Evolutionary conservation across 306 rosid species (phyloP).

Genomic region (Sophora flavescens): DNA sequence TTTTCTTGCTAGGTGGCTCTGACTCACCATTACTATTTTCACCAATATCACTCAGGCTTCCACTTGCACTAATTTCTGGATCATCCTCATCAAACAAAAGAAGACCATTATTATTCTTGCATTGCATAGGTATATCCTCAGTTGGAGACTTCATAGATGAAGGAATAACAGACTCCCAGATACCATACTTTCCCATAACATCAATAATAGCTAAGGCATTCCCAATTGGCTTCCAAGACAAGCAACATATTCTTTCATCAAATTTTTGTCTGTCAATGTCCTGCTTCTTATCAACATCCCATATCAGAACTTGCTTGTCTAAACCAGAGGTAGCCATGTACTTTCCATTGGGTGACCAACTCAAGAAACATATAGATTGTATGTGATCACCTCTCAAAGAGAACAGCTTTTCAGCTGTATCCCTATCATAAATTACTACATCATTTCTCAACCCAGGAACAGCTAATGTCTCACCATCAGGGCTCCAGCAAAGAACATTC

Average conservation of each 20-base stretch:
- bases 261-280: slow-evolving; percentile 94
- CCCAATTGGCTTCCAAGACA: slow-evolving; percentile 89
- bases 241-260: slow-evolving; percentile 81
- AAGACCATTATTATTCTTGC: slow-evolving; percentile 74
- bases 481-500: slow-evolving; percentile 94
- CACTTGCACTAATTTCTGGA: slow-evolving; percentile 64
- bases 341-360: slow-evolving; percentile 97
- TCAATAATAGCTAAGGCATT: slow-evolving; percentile 85
- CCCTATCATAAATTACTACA: slow-evolving; percentile 92
- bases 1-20: slow-evolving; percentile 78
- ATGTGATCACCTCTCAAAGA: slow-evolving; percentile 85
- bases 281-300: slow-evolving; percentile 86
- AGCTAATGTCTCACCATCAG: slow-evolving; percentile 89
- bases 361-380: slow-evolving; percentile 80
- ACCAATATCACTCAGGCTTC: slow-evolving; percentile 81
- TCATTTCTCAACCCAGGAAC: slow-evolving; percentile 89
- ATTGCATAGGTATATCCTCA: slow-evolving; percentile 76
- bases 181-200: slow-evolving; percentile 88
- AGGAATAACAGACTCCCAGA: slow-evolving; percentile 93
- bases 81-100: slow-evolving; percentile 86
- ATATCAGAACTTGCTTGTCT: slow-evolving; percentile 89
- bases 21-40: slow-evolving; percentile 69
- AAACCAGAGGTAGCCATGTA: slow-evolving; percentile 89
- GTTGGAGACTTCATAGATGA: slow-evolving; percentile 93
- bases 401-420: slow-evolving; percentile 87